Evolutionary conservation across 495 filamentous ascomycete genomes (phyloP), one percentile per base, ranked within the genome.

Genomic region (Niebla homalea): DNA sequence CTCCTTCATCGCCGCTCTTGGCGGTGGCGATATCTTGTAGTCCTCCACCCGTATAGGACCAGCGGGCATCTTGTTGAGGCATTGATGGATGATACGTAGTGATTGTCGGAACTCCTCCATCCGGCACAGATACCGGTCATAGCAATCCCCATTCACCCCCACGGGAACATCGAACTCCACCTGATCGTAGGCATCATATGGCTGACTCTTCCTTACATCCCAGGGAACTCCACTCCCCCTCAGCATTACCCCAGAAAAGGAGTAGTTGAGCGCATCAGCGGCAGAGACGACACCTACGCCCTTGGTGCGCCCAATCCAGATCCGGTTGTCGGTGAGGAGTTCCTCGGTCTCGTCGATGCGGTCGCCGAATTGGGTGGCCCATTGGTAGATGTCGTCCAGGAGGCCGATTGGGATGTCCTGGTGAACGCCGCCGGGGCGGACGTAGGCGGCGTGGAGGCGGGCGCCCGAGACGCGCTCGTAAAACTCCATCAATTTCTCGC

Each of bases 401-500:
- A 99, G 82, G 55, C 93, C 93, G 48, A 97, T 52, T 26, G 93
- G 93, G 46, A 99, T 70, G 72, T 99, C 93, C 68, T 95, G 88
- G 58, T 86, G 83, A 22, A 99, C 93, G 71, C 93, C 93, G 58
- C 93, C 93, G 32, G 93, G 93, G 58, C 93, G 86, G 59, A 99
- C 89, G 62, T 99, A 99, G 59, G 93, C 93, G 42, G 93, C 88
- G 67, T 99, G 93, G 53, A 99, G 81, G 73, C 93, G 90, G 56
- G 93, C 93, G 56, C 93, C 93, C 37, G 92, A 97, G 32, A 97
- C 93, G 67, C 93, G 88, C 67, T 99, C 93, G 64, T 99, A 99
- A 73, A 99, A 99, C 82, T 99, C 92, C 93, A 99, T 99, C 40
- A 99, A 72, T 75, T 99, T 99, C 71, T 99, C 93, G 75, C 93